phyloP scores from a whole-genome alignment of 805 yeast genomes.

The Kodamaea jinghongensis region DNA sequence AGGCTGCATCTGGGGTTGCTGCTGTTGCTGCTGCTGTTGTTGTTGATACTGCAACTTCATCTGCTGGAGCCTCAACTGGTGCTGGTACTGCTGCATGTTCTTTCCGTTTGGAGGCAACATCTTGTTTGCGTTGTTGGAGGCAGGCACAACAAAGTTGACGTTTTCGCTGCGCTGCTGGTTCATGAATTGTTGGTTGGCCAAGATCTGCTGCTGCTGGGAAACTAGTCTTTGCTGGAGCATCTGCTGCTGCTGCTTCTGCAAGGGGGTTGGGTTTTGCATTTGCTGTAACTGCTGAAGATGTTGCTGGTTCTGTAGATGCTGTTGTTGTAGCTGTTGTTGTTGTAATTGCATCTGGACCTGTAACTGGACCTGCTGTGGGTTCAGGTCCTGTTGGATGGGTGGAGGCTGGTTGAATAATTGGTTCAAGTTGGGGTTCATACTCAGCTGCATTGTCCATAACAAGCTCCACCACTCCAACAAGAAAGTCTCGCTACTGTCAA shows the following conservation, averaged over 20 bases:
- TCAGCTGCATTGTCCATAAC: conserved; percentile 48
- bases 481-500: conserved; percentile 39
- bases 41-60: conserved; percentile 15
- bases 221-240: conserved; percentile 5
- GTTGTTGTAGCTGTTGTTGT: conserved; percentile 9
- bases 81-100: conserved; percentile 14
- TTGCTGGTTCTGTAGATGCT: conserved; percentile 6
- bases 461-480: conserved; percentile 58
- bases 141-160: conserved; percentile 9
- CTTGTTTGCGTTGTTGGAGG: conserved; percentile 6
- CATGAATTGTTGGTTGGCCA: conserved; percentile 5
- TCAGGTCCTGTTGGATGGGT: conserved; percentile 9
- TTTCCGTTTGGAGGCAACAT: conserved; percentile 11
- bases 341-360: conserved; percentile 12
- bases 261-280: background rate
- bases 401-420: conserved; percentile 15
- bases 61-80: conserved; percentile 15
- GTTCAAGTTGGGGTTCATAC: conserved; percentile 34
- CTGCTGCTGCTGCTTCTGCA: conserved; percentile 6
- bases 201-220: conserved; percentile 2
- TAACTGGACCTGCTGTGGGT: conserved; percentile 11
- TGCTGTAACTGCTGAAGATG: conserved; percentile 3
- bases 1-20: background rate
- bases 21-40: conserved; percentile 5
- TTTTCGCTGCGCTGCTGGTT: conserved; percentile 7